A percentile compares a stretch with the other conserved stretches of the same genome.
Conservation (phyloP, 768 basidiomycete genomes). For the Cubamyces sp. region DNA sequence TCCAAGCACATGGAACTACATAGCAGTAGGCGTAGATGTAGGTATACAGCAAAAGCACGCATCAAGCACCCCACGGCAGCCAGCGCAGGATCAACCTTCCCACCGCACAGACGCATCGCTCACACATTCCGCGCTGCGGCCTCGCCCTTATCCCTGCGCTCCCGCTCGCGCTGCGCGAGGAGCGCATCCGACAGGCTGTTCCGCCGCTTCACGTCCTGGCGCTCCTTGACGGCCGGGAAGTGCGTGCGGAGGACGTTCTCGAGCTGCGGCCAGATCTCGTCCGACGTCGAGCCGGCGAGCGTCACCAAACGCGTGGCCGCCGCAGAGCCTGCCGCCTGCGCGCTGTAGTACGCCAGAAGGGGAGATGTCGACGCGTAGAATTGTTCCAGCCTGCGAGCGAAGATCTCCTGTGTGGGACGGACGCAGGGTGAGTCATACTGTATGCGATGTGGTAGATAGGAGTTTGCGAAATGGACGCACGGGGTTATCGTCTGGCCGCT, state of each 20-base stretch:
- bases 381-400: constrained; percentile 71
- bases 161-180: constrained; percentile 36
- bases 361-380: constrained; percentile 85
- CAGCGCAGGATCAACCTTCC: too few species aligned
- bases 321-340: constrained; percentile 37
- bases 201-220: constrained; percentile 47
- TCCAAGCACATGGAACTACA: not conserved
- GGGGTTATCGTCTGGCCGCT: constrained; percentile 87
- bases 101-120: not conserved
- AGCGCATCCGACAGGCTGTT: constrained; percentile 61
- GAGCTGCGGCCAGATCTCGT: constrained; percentile 89
- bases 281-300: constrained; percentile 74
- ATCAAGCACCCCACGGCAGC: not conserved
- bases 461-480: constrained; percentile 48
- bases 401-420: constrained; percentile 59
- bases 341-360: constrained; percentile 71
- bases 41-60: constrained; percentile 9
- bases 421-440: not conserved
- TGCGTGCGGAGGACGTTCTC: constrained; percentile 59
- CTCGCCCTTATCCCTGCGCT: constrained; percentile 8
- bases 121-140: constrained; percentile 1
- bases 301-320: constrained; percentile 57
- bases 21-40: not conserved
- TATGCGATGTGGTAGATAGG: not conserved
- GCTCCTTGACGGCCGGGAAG: constrained; percentile 64